Percentiles rank a stretch among this genome's conserved stretches.
These are phyloP conservation scores for Aspergillus ochraceus DNA, from an alignment of 2,329 filamentous ascomycete species.

Conservation along the genomic window DNA sequence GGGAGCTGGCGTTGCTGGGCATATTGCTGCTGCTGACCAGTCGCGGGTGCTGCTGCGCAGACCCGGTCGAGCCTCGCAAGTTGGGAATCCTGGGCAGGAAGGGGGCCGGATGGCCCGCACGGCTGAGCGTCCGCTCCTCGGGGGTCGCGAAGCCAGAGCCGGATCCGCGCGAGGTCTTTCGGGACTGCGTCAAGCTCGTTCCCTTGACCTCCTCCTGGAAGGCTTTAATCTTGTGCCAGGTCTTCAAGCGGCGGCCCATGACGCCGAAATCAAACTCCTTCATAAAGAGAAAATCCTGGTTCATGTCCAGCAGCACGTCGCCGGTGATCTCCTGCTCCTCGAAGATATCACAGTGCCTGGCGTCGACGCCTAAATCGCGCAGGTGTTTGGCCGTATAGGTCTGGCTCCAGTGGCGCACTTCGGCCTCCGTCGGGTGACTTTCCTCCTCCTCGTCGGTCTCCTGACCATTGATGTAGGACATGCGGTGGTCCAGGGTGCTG, in stretches of 20 bases:
- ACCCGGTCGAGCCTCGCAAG: slow-evolving; percentile 24
- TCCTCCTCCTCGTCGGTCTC: slow-evolving; percentile 94
- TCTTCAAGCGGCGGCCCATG: slow-evolving; percentile 84
- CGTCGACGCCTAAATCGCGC: slow-evolving; percentile 80
- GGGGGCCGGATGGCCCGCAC: slow-evolving; percentile 37
- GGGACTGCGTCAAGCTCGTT: slow-evolving; percentile 48
- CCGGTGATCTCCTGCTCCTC: slow-evolving; percentile 93
- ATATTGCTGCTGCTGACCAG: slow-evolving; percentile 27
- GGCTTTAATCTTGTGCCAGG: slow-evolving; percentile 93
- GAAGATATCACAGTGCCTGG: slow-evolving; percentile 90
- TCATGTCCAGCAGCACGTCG: slow-evolving; percentile 90
- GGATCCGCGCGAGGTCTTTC: slow-evolving; percentile 29
- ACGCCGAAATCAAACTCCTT: slow-evolving; percentile 93
- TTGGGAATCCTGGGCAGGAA: slow-evolving; percentile 46
- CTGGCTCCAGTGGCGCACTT: slow-evolving; percentile 79
- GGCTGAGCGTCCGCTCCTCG: slow-evolving; percentile 48
- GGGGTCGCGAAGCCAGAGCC: slow-evolving; percentile 45
- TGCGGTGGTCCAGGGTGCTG: slow-evolving; percentile 69
- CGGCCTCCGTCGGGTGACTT: slow-evolving; percentile 63
- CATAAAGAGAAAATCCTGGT: slow-evolving; percentile 91
- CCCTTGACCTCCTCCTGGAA: slow-evolving; percentile 81
- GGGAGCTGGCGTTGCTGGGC: slow-evolving; percentile 40
- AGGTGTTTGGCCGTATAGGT: slow-evolving; percentile 86
- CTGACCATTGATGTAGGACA: slow-evolving; percentile 90
- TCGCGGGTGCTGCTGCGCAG: slow-evolving; percentile 33